phyloP scores from a whole-genome alignment of 2,329 filamentous ascomycete species.

The Chrysoporthe puriensis region DNA sequence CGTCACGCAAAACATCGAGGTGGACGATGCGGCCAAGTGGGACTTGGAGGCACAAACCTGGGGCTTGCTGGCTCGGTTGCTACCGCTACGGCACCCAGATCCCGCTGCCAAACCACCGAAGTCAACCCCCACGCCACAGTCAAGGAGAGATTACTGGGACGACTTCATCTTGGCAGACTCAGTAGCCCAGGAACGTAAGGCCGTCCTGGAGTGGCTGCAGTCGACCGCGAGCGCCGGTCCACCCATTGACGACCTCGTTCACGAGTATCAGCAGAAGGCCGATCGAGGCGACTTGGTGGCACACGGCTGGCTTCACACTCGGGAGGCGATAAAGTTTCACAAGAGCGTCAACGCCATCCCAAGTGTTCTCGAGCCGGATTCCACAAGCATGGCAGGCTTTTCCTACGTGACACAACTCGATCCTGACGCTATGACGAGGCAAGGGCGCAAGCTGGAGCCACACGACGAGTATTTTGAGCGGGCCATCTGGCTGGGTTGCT shows the following conservation, averaged over 20 bases:
- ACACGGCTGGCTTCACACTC: constrained; percentile 91
- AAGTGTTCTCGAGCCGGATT: constrained; percentile 66
- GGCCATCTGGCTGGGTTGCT: constrained; percentile 91
- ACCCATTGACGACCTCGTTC: constrained; percentile 75
- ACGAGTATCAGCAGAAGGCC: constrained; percentile 74
- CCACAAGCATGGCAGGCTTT: constrained; percentile 59
- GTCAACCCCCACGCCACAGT: constrained; percentile 33
- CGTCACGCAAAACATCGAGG: constrained; percentile 45
- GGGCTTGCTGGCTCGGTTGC: constrained; percentile 78
- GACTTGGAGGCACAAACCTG: constrained; percentile 88
- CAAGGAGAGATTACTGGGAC: constrained; percentile 57
- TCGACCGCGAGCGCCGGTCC: constrained; percentile 71
- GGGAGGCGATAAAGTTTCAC: constrained; percentile 84
- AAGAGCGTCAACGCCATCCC: constrained; percentile 77
- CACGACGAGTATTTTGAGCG: constrained; percentile 89
- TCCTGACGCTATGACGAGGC: constrained; percentile 84
- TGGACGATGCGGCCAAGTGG: constrained; percentile 63
- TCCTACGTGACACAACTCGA: constrained; percentile 83
- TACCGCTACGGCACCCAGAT: constrained; percentile 68
- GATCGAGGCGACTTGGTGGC: constrained; percentile 82
- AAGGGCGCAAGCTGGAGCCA: constrained; percentile 74
- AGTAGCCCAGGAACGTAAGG: constrained; percentile 74
- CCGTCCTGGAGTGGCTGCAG: constrained; percentile 86
- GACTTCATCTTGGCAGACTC: constrained; percentile 76
- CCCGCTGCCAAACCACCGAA: constrained; percentile 33